Percentiles rank a stretch among this genome's conserved stretches.
Conservation (phyloP, 2,329 filamentous ascomycete genomes). For the Fusarium poae region DNA sequence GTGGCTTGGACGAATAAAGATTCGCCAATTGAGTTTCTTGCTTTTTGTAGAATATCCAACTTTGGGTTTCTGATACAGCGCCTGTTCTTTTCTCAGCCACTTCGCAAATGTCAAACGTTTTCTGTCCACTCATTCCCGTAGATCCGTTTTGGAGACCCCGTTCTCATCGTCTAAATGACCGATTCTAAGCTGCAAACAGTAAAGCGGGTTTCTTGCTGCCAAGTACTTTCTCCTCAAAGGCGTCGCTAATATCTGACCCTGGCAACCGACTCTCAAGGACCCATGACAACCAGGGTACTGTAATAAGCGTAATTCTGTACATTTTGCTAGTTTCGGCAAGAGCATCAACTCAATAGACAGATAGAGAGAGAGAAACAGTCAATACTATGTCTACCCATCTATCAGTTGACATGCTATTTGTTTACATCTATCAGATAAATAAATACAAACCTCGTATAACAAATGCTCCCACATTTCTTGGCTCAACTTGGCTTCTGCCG, state of each 20-base stretch:
- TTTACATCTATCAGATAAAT: not conserved
- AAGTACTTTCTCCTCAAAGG: constrained; percentile 6
- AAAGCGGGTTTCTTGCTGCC: constrained; percentile 18
- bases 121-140: constrained; percentile 15
- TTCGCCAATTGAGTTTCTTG: constrained; percentile 14
- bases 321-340: constrained; percentile 29
- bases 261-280: constrained; percentile 16
- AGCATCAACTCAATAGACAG: constrained; percentile 10
- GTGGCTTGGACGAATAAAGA: constrained; percentile 17
- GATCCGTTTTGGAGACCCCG: constrained; percentile 13
- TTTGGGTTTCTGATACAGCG: not conserved
- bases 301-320: constrained; percentile 32
- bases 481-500: constrained; percentile 30
- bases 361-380: not conserved
- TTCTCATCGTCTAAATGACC: constrained; percentile 17
- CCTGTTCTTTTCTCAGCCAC: constrained; percentile 5
- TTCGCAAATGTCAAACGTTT: constrained; percentile 14
- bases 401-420: not conserved
- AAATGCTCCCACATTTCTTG: constrained; percentile 16
- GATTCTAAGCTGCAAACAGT: constrained; percentile 29
- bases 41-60: not conserved
- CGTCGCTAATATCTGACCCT: constrained; percentile 14
- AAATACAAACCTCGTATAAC: constrained; percentile 9
- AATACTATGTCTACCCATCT: not conserved
- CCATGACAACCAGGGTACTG: constrained; percentile 36